phyloP scores from a whole-genome alignment of 306 rosid species.

The Malus asiatica region DNA sequence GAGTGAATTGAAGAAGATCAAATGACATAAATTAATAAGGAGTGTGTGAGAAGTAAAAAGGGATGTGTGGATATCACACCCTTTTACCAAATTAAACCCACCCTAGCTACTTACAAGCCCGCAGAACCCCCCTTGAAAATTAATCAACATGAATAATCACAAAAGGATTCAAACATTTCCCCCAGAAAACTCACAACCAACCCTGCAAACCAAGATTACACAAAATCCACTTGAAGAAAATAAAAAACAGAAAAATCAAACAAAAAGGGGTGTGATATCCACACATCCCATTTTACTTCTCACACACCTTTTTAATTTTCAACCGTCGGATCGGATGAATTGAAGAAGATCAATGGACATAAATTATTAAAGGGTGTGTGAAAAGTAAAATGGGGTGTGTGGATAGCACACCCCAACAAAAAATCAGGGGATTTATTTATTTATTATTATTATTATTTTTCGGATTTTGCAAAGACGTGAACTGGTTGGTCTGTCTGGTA shows the following conservation, averaged over 20 bases:
- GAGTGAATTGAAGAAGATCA: too few relatives aligned
- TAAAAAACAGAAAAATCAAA: background rate
- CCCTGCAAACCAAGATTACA: background rate
- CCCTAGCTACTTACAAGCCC: background rate
- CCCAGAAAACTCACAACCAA: slow-evolving; percentile 10
- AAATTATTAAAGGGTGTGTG: too few relatives aligned
- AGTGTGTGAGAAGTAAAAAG: too few relatives aligned
- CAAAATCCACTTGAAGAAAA: slow-evolving; percentile 1
- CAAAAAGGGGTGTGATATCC: too few relatives aligned
- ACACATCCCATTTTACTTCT: too few relatives aligned
- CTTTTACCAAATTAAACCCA: background rate
- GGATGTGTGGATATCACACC: too few relatives aligned
- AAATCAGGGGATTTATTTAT: background rate
- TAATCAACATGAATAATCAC: slow-evolving; percentile 1
- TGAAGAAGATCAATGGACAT: too few relatives aligned
- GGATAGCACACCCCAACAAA: too few relatives aligned
- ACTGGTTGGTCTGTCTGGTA: slow-evolving; percentile 97
- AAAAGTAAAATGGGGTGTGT: too few relatives aligned
- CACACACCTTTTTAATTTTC: too few relatives aligned
- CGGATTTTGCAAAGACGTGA: slow-evolving; percentile 46
- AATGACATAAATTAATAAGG: too few relatives aligned
- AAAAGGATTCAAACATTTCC: slow-evolving; percentile 13
- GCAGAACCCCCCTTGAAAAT: background rate
- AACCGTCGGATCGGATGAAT: too few relatives aligned
- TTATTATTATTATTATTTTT: background rate